Percentiles rank a stretch among this genome's conserved stretches.
phyloP scores from a whole-genome alignment of 495 filamentous ascomycete species.

The Cercophora samala region DNA sequence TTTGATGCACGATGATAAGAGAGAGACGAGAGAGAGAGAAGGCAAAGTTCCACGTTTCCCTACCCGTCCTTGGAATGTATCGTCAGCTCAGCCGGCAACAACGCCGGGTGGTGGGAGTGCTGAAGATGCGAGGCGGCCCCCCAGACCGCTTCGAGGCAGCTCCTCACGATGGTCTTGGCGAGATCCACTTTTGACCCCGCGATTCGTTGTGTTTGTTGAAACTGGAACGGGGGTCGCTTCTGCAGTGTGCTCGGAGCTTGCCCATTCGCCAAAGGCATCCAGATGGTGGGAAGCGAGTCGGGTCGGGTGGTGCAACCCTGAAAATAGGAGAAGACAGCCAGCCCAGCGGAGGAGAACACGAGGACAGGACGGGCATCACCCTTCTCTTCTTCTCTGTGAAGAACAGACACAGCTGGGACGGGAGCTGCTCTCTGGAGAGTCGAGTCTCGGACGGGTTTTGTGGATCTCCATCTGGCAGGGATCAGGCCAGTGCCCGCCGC shows the following conservation, averaged over 20 bases:
- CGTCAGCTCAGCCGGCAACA: not conserved
- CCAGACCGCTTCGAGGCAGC: constrained; percentile 11
- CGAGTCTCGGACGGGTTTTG: not conserved
- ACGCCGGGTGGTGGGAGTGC: not conserved
- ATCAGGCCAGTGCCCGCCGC: constrained; percentile 6
- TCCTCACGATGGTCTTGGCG: constrained; percentile 20
- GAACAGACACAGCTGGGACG: not conserved
- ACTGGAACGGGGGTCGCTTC: not conserved
- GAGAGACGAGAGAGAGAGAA: not conserved
- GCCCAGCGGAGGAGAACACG: not conserved
- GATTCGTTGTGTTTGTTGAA: constrained; percentile 15
- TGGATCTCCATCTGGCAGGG: constrained; percentile 10
- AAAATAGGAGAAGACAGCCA: constrained; percentile 4
- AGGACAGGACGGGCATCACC: not conserved
- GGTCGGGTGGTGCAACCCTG: constrained; percentile 15
- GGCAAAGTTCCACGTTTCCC: not conserved
- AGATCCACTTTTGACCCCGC: constrained; percentile 19
- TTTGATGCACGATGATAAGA: constrained; percentile 8
- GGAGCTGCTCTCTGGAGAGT: too few relatives aligned
- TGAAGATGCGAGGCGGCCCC: constrained; percentile 1
- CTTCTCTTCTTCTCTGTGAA: not conserved
- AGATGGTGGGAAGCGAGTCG: not conserved
- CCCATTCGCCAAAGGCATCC: constrained; percentile 18
- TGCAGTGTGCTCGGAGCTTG: constrained; percentile 7
- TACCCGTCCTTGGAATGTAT: not conserved